These are phyloP conservation scores for Vaccinium macrocarpon DNA, from an alignment of 148 eudicot genomes.

Conservation along the genomic window DNA sequence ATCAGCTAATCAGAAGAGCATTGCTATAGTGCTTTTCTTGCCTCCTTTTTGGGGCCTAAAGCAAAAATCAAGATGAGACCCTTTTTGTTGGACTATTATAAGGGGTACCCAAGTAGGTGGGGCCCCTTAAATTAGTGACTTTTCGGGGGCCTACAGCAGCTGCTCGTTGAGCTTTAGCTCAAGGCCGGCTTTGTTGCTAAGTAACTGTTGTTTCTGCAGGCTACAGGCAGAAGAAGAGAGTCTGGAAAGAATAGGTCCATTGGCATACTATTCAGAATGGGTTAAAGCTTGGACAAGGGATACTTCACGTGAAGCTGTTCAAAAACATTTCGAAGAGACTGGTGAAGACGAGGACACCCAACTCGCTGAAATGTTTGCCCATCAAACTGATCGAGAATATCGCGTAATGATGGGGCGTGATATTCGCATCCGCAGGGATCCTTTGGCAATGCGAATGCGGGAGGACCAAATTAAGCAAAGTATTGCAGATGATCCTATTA, in stretches of 20 bases:
- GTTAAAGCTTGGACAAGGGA: conserved; percentile 89
- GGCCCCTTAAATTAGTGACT: too few relatives aligned
- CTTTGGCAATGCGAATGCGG: conserved; percentile 94
- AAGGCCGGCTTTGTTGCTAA: too few relatives aligned
- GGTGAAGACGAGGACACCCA: conserved; percentile 98
- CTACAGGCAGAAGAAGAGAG: conserved; percentile 73
- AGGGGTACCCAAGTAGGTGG: too few relatives aligned
- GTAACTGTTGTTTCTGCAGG: conserved; percentile 40
- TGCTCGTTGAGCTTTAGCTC: too few relatives aligned
- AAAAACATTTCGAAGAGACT: conserved; percentile 95
- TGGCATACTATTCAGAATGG: conserved; percentile 97
- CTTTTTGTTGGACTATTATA: too few relatives aligned
- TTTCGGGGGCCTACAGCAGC: too few relatives aligned
- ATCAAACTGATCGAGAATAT: conserved; percentile 92
- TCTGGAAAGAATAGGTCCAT: conserved; percentile 67
- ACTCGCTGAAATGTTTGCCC: conserved; percentile 78
- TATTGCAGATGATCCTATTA: conserved; percentile 25
- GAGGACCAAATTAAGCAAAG: conserved; percentile 99
- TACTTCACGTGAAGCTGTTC: conserved; percentile 92
- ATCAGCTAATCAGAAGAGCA: not conserved
- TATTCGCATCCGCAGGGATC: conserved; percentile 77
- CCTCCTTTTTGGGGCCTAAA: too few relatives aligned
- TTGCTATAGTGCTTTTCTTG: not conserved
- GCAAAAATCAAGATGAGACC: too few relatives aligned
- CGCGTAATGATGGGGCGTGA: conserved; percentile 98